Evolutionary conservation across 208 protist species (phyloP), one percentile per base, ranked within the genome.

Genomic region (Trypanosoma melophagium): DNA sequence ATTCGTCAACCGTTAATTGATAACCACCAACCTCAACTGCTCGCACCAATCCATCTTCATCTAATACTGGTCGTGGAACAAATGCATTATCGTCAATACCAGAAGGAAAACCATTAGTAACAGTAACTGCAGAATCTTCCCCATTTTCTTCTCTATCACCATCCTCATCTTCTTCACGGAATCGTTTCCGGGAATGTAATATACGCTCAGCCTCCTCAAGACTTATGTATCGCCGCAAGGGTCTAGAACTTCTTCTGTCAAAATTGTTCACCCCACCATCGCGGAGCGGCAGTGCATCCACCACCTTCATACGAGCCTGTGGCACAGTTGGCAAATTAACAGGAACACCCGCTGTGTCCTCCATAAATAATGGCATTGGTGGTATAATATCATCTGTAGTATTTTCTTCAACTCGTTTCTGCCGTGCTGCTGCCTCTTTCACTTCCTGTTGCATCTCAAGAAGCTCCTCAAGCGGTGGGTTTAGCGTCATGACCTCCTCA

Each of bases 1-100:
- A 25, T 66, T 94, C 88, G 56, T 91, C 82, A 12, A 92, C 60
- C 8, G 85, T 94, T 8, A 94, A 80, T 31, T 52, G 35, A 74
- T 94, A 94, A 4, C 81, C 83, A 51, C 80, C 77, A 22, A 78
- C 69, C 54, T 57, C 67, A 59, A 90, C 71, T 4, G 86, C 80
- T 24, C 76, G 74, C 57, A 92, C 86, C 2, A 59, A 70, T 5
- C 81, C 83, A 45, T 86, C 79, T 3, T 69, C 71, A 8, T 84
- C 79, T n/a, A 84, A 49, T 9, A 90, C 69, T 1, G 77, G 75
- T 52, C 67, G 57, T 45, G 81, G 68, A 10, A 44, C 21, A 17
- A 3, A 25, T 14, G 5, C 57, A 7, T 71, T 2, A 56, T 14
- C 44, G 64, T 67, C 68, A 72, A 66, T 54, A 60, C 53, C 25